A percentile compares a stretch with the other conserved stretches of the same genome.
These are phyloP conservation scores for Pestalotiopsis sp. DNA, from an alignment of 2,329 filamentous ascomycete species.

Conservation along the genomic window DNA sequence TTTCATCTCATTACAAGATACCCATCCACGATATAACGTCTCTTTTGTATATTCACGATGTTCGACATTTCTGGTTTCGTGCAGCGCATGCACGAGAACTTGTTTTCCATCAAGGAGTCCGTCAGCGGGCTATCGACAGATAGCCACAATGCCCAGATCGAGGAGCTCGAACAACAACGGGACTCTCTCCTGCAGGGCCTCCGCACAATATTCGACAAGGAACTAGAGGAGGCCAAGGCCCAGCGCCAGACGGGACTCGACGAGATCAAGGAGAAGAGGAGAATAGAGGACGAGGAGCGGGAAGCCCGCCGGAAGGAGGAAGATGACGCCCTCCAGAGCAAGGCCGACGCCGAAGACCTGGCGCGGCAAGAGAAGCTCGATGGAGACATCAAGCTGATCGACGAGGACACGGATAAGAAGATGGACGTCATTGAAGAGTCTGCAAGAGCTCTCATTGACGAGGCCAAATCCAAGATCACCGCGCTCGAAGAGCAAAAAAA, in stretches of 20 bases:
- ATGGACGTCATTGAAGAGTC: constrained; percentile 38
- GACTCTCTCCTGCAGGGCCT: constrained; percentile 37
- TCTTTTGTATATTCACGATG: constrained; percentile 12
- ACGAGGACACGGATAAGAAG: constrained; percentile 38
- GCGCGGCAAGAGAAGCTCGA: constrained; percentile 32
- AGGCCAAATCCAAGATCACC: constrained; percentile 34
- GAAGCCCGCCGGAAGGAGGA: constrained; percentile 37
- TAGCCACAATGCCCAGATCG: constrained; percentile 38
- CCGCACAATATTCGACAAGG: constrained; percentile 32
- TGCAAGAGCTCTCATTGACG: constrained; percentile 29
- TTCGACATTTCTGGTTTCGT: constrained; percentile 42
- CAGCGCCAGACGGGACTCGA: constrained; percentile 34
- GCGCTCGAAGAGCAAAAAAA: constrained; percentile 37
- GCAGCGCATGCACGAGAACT: constrained; percentile 45
- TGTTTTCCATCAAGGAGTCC: constrained; percentile 41
- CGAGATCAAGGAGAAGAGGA: constrained; percentile 36
- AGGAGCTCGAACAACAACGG: constrained; percentile 41
- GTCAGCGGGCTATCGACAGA: constrained; percentile 36
- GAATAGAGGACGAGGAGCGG: constrained; percentile 45
- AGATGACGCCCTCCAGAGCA: constrained; percentile 36
- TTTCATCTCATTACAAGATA: constrained; percentile 4
- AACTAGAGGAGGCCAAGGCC: constrained; percentile 31
- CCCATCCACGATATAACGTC: background rate
- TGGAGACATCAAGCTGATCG: constrained; percentile 31
- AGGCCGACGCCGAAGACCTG: constrained; percentile 32